Evolutionary conservation across 768 basidiomycete species (phyloP), one percentile per base, ranked within the genome.

Genomic region (Suillus tomentosus): DNA sequence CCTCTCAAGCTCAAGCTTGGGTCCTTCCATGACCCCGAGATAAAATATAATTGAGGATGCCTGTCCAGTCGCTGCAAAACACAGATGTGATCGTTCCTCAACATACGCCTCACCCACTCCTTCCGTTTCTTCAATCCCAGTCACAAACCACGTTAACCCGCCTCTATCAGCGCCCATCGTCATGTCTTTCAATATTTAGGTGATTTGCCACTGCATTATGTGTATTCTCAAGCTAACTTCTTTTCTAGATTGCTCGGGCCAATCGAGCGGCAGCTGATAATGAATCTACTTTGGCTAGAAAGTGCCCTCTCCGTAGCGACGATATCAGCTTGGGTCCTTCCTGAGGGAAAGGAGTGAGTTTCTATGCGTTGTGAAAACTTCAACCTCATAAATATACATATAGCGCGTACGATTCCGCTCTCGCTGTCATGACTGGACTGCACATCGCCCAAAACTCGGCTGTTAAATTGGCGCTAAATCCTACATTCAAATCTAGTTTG

Each of bases 151-250:
- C 89, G 13, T 76, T 96, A 59, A 87, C 85, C 22, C 85, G 94
- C 31, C 80, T 97, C 58, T 97, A 95, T 72, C 86, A 90, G 70
- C 83, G 86, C 19, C 94, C 95, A 10, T 94, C 94, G 3, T 90
- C 91, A 79, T 95, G 94, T 77, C 84, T 97, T 60, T 89, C 92
- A 31, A 88, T 97, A 75, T 95, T 95, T 77, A 87, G 95, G 91
- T 93, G 65, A 67, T 31, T 22, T 22, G 10, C 10, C 40, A n/a
- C 10, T 39, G 2, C 5, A 19, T 45, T 14, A n/a, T 15, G 22
- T 58, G 6, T 31, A 40, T 40, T 50, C 22, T 22, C 61, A 42
- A 17, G 17, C 64, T 69, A 51, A 72, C 60, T 19, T 17, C 10
- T 50, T 51, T 19, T 2, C 64, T 63, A 95, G 94, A 61, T 79